These are phyloP conservation scores for Phyllosticta citriasiana DNA, from an alignment of 2,329 filamentous ascomycete species.

Conservation along the genomic window DNA sequence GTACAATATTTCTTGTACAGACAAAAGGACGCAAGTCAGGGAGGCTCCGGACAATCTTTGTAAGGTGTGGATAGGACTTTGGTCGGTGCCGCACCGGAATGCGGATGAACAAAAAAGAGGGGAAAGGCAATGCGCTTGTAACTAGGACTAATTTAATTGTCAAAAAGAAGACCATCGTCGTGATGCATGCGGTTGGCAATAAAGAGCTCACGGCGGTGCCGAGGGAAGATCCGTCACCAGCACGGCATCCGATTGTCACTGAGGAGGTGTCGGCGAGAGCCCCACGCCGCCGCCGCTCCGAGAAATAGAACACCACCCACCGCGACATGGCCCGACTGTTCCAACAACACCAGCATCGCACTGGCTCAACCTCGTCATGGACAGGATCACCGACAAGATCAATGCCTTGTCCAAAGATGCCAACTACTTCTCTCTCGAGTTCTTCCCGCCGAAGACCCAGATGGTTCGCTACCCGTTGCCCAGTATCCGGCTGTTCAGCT, in stretches of 20 bases:
- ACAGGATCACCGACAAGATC: conserved; percentile 88
- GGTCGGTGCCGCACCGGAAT: neutral
- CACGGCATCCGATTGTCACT: too few relatives aligned
- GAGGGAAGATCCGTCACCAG: neutral
- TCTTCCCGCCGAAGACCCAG: conserved; percentile 95
- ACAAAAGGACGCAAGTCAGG: conserved; percentile 16
- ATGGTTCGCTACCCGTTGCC: conserved; percentile 45
- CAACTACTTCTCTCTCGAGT: conserved; percentile 93
- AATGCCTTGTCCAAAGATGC: conserved; percentile 72
- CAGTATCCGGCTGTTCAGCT: neutral
- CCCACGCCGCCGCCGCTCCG: neutral
- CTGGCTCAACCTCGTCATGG: neutral
- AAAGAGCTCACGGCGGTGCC: neutral
- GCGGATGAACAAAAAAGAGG: neutral
- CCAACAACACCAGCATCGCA: neutral
- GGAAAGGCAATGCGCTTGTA: neutral
- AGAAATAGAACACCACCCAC: neutral
- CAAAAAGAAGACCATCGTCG: neutral
- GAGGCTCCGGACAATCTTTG: neutral
- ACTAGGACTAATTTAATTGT: neutral
- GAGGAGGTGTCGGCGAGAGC: neutral
- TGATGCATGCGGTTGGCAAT: neutral
- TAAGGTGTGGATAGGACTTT: neutral
- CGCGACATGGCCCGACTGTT: neutral
- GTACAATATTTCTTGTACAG: conserved; percentile 84